Conservation (phyloP, 805 yeast species). For the Jamesozyma spencerorum region DNA sequence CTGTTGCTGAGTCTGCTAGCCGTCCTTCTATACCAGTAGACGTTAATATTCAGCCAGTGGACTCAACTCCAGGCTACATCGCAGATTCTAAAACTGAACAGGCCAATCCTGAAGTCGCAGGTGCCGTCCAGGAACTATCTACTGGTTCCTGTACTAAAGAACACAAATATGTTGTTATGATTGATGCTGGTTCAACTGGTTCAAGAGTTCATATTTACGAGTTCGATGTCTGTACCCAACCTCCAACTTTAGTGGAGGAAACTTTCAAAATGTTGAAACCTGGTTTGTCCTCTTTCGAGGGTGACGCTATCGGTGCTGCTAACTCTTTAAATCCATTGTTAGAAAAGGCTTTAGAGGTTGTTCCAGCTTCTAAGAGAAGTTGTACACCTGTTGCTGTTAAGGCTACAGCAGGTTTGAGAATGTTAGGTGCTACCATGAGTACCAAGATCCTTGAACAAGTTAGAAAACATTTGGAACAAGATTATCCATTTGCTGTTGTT, state of each 20-base stretch:
- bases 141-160: constrained; percentile 22
- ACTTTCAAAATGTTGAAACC: constrained; percentile 84
- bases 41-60: not conserved
- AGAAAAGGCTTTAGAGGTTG: constrained; percentile 60
- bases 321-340: constrained; percentile 77
- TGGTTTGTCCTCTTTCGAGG: constrained; percentile 79
- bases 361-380: constrained; percentile 61
- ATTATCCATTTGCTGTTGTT: constrained; percentile 90
- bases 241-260: constrained; percentile 75
- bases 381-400: constrained; percentile 95
- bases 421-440: constrained; percentile 70
- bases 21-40: constrained; percentile 15
- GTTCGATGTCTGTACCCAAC: constrained; percentile 76
- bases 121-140: constrained; percentile 14
- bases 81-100: constrained; percentile 14
- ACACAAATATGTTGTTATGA: constrained; percentile 75
- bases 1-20: constrained; percentile 11
- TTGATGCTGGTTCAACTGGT: constrained; percentile 97
- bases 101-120: constrained; percentile 17
- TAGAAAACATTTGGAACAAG: constrained; percentile 57
- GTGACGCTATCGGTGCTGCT: constrained; percentile 80
- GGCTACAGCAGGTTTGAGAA: constrained; percentile 95
- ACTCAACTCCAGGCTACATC: constrained; percentile 20
- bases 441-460: constrained; percentile 67
- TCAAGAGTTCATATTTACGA: constrained; percentile 91